Percentiles rank a stretch among this genome's conserved stretches.
Evolutionary conservation across 2,329 filamentous ascomycete species (phyloP).

Genomic region (Penicillium hordei): DNA sequence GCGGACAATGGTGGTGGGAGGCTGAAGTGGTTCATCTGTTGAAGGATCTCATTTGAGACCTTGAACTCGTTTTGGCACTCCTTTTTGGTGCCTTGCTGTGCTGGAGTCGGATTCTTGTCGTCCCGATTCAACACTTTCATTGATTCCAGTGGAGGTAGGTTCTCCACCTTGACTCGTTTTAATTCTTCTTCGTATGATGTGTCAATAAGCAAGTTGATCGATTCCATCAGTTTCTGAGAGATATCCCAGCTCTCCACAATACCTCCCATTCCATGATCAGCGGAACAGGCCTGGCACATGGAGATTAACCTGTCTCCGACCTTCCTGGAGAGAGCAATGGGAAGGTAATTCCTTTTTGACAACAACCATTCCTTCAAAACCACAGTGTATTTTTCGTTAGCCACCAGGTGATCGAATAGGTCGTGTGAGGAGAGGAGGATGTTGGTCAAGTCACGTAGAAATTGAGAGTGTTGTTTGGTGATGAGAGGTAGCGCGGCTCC

Average conservation of each 20-base stretch:
- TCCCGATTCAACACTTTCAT: slow-evolving; percentile 9
- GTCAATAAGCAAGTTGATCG: not conserved
- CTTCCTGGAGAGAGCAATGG: not conserved
- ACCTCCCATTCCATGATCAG: slow-evolving; percentile 5
- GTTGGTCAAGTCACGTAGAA: slow-evolving; percentile 1
- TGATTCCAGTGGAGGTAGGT: slow-evolving; percentile 2
- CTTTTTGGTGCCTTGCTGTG: not conserved
- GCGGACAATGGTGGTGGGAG: not conserved
- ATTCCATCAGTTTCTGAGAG: slow-evolving; percentile 1
- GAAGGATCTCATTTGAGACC: slow-evolving; percentile 1
- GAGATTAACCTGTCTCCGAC: slow-evolving; percentile 6
- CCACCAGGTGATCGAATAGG: slow-evolving; percentile 11
- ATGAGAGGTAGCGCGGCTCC: slow-evolving; percentile 14
- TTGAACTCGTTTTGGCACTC: not conserved
- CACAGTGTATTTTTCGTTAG: slow-evolving; percentile 6
- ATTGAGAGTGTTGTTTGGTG: not conserved
- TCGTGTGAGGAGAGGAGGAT: not conserved
- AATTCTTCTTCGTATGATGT: not conserved
- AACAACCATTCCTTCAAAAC: slow-evolving; percentile 12
- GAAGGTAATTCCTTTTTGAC: slow-evolving; percentile 8
- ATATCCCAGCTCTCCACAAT: slow-evolving; percentile 2
- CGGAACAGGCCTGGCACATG: slow-evolving; percentile 12
- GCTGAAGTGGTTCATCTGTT: not conserved
- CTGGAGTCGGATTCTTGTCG: slow-evolving; percentile 10
- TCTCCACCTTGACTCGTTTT: not conserved